A percentile compares a stretch with the other conserved stretches of the same genome.
Evolutionary conservation across 345 rosid species (phyloP).

Genomic region (Populus alba): DNA sequence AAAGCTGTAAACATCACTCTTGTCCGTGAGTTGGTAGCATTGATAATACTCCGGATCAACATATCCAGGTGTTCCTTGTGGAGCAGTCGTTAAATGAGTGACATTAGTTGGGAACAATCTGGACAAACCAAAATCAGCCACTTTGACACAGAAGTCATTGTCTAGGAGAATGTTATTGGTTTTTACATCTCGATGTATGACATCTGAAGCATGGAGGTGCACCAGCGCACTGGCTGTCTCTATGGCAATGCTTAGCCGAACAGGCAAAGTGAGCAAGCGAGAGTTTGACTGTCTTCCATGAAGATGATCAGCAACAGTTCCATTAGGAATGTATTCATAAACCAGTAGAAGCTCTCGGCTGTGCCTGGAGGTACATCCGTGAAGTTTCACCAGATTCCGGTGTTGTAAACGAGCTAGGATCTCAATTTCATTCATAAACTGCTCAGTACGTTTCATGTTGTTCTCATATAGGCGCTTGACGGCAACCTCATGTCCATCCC

Average conservation of each 20-base stretch:
- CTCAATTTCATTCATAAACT: constrained; percentile 74
- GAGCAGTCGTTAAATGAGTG: constrained; percentile 85
- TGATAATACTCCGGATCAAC: constrained; percentile 85
- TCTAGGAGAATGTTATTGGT: constrained; percentile 84
- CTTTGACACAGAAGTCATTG: constrained; percentile 57
- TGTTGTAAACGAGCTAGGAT: constrained; percentile 68
- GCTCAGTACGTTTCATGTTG: constrained; percentile 63
- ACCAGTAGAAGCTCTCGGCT: constrained; percentile 83
- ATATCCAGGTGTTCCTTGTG: constrained; percentile 95
- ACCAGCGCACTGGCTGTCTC: constrained; percentile 73
- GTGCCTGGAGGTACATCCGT: constrained; percentile 73
- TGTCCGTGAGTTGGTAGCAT: constrained; percentile 72
- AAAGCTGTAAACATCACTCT: constrained; percentile 89
- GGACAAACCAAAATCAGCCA: constrained; percentile 91
- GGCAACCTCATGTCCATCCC: constrained; percentile 74
- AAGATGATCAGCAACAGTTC: constrained; percentile 83
- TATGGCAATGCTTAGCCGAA: constrained; percentile 69
- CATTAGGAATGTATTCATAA: constrained; percentile 79
- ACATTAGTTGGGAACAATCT: constrained; percentile 65
- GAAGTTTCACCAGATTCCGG: constrained; percentile 60
- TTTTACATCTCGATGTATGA: constrained; percentile 87
- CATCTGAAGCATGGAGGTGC: constrained; percentile 59
- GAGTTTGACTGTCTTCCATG: constrained; percentile 54
- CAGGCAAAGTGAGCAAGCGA: constrained; percentile 53
- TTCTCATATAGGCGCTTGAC: constrained; percentile 74